A percentile compares a stretch with the other conserved stretches of the same genome.
phyloP scores from a whole-genome alignment of 1,139 yeast species.

The Candida tropicalis region DNA sequence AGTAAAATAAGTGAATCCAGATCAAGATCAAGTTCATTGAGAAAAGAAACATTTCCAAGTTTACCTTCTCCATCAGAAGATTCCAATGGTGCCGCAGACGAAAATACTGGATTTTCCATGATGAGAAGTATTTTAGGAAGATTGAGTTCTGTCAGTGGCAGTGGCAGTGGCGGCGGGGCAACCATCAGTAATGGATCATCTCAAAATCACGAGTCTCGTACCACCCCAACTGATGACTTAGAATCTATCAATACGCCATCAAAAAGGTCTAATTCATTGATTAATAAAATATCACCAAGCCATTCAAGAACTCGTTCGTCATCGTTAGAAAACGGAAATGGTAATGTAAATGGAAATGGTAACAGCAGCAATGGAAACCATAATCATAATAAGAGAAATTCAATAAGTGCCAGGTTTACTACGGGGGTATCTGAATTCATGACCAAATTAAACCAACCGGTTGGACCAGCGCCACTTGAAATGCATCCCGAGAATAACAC shows the following conservation, averaged over 20 bases:
- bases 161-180: background rate
- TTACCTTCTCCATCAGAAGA: conserved; percentile 19
- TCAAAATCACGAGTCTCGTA: background rate
- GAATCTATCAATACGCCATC: conserved; percentile 16
- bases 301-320: conserved; percentile 42
- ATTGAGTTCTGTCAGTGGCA: conserved; percentile 28
- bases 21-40: conserved; percentile 36
- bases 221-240: conserved; percentile 2
- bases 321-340: conserved; percentile 28
- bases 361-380: background rate
- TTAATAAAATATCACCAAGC: conserved; percentile 36
- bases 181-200: conserved; percentile 1
- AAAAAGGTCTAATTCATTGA: conserved; percentile 29
- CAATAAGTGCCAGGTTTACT: conserved; percentile 44
- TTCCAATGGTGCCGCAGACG: conserved; percentile 18
- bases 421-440: conserved; percentile 46
- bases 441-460: conserved; percentile 37
- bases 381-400: conserved; percentile 28
- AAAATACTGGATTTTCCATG: conserved; percentile 28
- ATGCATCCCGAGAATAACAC: conserved; percentile 22
- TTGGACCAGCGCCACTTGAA: background rate
- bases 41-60: conserved; percentile 33
- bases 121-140: conserved; percentile 41
- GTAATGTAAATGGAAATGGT: background rate
- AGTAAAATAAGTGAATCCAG: conserved; percentile 34